Conservation (phyloP, 2,329 filamentous ascomycete species). For the Fusarium sp. region DNA sequence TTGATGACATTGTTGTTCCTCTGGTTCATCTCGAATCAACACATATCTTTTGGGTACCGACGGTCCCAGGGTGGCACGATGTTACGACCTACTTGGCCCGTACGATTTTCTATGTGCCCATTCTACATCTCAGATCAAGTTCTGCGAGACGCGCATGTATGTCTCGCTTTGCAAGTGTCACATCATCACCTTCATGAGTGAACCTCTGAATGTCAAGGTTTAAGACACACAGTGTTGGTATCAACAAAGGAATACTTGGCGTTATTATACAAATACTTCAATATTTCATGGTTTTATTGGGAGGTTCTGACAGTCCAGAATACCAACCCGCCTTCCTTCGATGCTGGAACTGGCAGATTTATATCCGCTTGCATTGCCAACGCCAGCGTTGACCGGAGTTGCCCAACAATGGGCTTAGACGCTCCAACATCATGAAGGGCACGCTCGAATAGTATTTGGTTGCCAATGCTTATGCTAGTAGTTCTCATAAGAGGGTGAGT, state of each 20-base stretch:
- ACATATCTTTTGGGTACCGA: background rate
- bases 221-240: background rate
- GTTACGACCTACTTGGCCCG: too few species aligned
- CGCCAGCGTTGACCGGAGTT: background rate
- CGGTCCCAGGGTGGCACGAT: too few species aligned
- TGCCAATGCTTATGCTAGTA: background rate
- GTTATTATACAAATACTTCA: background rate
- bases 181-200: background rate
- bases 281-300: background rate
- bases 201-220: background rate
- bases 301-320: background rate
- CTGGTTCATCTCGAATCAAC: too few species aligned
- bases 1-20: background rate
- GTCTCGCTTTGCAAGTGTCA: background rate
- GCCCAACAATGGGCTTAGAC: background rate
- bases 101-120: background rate
- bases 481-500: slow-evolving; percentile 1
- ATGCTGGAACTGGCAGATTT: slow-evolving; percentile 2
- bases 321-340: slow-evolving; percentile 3
- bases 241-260: background rate
- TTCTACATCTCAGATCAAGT: background rate
- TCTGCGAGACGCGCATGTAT: background rate
- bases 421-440: background rate
- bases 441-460: background rate
- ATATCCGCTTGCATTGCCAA: background rate